Evolutionary conservation across 371 early-diverging fungal species (phyloP), one percentile per base, ranked within the genome.

Genomic region (Mucor plumbeus): DNA sequence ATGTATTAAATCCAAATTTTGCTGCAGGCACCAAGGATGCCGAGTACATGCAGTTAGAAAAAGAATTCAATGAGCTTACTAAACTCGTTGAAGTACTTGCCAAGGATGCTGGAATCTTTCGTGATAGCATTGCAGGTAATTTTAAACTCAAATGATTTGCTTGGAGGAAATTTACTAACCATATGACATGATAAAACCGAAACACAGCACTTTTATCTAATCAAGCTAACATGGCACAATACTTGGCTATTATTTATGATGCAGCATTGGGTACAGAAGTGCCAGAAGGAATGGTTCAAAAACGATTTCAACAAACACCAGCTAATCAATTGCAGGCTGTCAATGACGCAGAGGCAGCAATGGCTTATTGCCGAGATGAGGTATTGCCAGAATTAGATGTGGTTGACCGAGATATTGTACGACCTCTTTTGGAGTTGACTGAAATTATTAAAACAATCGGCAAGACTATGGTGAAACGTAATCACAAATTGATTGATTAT

Each of bases 401-500:
- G 13, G 77, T 95, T 26, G 94, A 94, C 74, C 73, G 88, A 47
- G 79, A 81, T n/a, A 85, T 95, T 14, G 84, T 95, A 10, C 74
- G 82, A 41, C 94, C 94, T 0, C 69, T 87, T 43, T 56, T 75
- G 35, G 94, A 94, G 67, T 75, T 91, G 59, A 71, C 87, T 36
- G 76, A 79, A 19, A 75, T 94, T 34, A 79, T 92, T 65, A 90
- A 91, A 59, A 67, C 74, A 21, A 89, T 95, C 31, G 83, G 84
- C 58, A 91, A 88, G 66, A 81, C 91, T 4, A 90, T 94, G 54
- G 79, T 79, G n/a, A 95, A 95, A 74, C 86, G 94, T 7, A 81
- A 86, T 38, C 94, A 93, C 72, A 95, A 95, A 74, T 71, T 91
- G 69, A 74, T 94, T 34, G 95, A 95, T 81, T 94, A 88, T 74